Conservation (phyloP, 345 rosid genomes). For the Lagerstroemia speciosa region DNA sequence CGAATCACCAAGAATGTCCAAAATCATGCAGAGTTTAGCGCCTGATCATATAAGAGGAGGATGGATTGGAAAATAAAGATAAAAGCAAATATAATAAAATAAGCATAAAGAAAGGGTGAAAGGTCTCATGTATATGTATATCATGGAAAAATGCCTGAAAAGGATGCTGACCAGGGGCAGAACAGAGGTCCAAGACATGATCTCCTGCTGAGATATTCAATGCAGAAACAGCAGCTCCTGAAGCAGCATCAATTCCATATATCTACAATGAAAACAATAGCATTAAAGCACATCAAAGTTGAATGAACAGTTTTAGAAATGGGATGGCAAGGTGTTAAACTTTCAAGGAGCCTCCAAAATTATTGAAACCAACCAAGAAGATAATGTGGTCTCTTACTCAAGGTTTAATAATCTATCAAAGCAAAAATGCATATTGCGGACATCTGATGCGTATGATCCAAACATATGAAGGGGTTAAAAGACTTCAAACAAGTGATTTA, state of each 20-base stretch:
- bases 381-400: neutral
- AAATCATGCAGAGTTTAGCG: slow-evolving; percentile 89
- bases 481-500: neutral
- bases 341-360: neutral
- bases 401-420: neutral
- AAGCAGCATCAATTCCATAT: slow-evolving; percentile 91
- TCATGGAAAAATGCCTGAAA: neutral
- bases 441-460: neutral
- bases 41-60: slow-evolving; percentile 37
- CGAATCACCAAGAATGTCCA: slow-evolving; percentile 57
- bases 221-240: slow-evolving; percentile 82
- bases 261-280: slow-evolving; percentile 29
- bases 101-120: neutral
- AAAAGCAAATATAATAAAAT: neutral
- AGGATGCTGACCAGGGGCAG: slow-evolving; percentile 65
- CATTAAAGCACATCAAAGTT: neutral
- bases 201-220: slow-evolving; percentile 63
- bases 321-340: neutral
- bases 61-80: neutral
- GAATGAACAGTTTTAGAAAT: neutral
- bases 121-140: neutral
- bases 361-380: neutral
- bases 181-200: slow-evolving; percentile 87
- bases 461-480: neutral
- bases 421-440: neutral